phyloP scores from a whole-genome alignment of 1,139 yeast species.

The Candida sp. region DNA sequence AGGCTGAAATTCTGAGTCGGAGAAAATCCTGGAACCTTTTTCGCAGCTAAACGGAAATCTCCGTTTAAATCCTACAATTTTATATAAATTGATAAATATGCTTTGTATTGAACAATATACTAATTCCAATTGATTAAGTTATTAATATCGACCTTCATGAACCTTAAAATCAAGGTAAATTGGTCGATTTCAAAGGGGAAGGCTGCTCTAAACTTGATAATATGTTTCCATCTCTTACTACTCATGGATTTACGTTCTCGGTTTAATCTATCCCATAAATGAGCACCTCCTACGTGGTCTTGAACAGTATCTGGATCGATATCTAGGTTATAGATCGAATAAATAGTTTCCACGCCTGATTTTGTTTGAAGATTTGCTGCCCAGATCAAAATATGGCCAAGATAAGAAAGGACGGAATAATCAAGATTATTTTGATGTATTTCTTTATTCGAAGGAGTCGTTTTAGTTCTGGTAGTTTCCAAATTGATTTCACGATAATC shows the following conservation, averaged over 20 bases:
- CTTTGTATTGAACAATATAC: neutral
- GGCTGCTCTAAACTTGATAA: conserved; percentile 35
- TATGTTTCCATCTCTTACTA: conserved; percentile 45
- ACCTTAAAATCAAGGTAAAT: conserved; percentile 37
- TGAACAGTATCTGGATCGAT: conserved; percentile 17
- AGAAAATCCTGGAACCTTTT: too few relatives aligned
- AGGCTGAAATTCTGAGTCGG: too few relatives aligned
- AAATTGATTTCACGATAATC: conserved; percentile 33
- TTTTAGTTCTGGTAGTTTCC: conserved; percentile 30
- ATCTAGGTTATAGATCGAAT: conserved; percentile 17
- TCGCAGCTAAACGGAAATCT: too few relatives aligned
- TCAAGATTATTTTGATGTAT: conserved; percentile 38
- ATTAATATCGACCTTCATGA: conserved; percentile 25
- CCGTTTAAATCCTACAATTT: too few relatives aligned
- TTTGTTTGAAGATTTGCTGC: conserved; percentile 24
- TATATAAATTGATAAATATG: too few relatives aligned
- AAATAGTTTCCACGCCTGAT: conserved; percentile 14
- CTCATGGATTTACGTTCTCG: conserved; percentile 34
- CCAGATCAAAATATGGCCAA: conserved; percentile 44
- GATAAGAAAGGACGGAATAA: conserved; percentile 35
- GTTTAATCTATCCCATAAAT: conserved; percentile 42
- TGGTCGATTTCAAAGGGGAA: conserved; percentile 43
- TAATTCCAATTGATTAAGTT: neutral
- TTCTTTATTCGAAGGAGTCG: conserved; percentile 33
- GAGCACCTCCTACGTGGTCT: conserved; percentile 37